phyloP scores from a whole-genome alignment of 352 stramenopile genomes.

The Globisporangium paddicum region DNA sequence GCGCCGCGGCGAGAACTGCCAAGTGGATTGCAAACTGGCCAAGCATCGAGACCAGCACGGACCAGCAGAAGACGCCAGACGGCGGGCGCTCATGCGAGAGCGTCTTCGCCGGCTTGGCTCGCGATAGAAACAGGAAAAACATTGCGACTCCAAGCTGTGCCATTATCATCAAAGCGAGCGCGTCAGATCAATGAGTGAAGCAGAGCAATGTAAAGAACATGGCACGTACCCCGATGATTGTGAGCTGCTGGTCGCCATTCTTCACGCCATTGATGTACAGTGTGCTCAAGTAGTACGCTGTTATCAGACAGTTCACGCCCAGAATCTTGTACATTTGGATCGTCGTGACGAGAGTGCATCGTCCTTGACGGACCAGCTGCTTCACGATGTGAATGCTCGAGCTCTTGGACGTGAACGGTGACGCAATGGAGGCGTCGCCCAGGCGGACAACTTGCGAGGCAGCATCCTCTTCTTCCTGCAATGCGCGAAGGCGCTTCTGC shows the following conservation, averaged over 20 bases:
- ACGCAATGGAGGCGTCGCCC: constrained; percentile 95
- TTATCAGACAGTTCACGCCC: constrained; percentile 93
- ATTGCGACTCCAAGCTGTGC: constrained; percentile 38
- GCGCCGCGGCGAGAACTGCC: constrained; percentile 48
- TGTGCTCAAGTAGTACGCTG: constrained; percentile 90
- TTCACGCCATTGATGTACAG: constrained; percentile 95
- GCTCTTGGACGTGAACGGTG: constrained; percentile 94
- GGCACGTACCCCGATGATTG: constrained; percentile 32
- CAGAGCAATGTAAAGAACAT: neutral
- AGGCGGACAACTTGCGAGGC: constrained; percentile 84
- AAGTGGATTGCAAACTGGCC: constrained; percentile 93
- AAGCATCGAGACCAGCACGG: constrained; percentile 87
- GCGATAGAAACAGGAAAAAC: constrained; percentile 55
- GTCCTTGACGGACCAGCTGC: constrained; percentile 92
- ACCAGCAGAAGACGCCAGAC: constrained; percentile 82
- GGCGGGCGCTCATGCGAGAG: constrained; percentile 81
- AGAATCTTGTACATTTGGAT: constrained; percentile 95
- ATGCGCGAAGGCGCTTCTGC: constrained; percentile 11
- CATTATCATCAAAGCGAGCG: neutral
- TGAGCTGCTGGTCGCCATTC: constrained; percentile 91
- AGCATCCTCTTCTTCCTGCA: constrained; percentile 25
- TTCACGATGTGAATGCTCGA: constrained; percentile 68
- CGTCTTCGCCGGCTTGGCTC: constrained; percentile 82
- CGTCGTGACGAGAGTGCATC: constrained; percentile 96
- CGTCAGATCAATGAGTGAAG: neutral